phyloP scores from a whole-genome alignment of 164 flowering plant species.

The Akebia trifoliata region DNA sequence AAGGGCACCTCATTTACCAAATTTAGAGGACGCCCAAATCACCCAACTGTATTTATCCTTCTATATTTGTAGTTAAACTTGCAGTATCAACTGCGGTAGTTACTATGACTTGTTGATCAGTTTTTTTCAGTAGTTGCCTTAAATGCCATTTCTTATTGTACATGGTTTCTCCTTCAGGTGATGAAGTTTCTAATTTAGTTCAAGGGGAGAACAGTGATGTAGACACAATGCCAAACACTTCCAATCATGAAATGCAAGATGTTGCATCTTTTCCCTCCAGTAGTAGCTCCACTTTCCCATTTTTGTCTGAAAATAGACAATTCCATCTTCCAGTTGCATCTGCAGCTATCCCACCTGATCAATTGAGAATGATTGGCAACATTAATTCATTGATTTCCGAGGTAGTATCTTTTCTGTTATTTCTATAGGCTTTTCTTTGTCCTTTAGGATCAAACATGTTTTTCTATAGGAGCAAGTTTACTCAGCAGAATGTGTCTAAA shows the following conservation, averaged over 20 bases:
- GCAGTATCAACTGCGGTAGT: no score
- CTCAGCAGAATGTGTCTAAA: neutral
- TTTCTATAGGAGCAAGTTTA: neutral
- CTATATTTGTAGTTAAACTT: no score
- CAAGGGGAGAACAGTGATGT: constrained; percentile 13
- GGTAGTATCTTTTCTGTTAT: constrained; percentile 35
- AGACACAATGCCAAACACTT: constrained; percentile 18
- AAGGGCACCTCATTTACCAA: no score
- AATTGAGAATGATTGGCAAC: constrained; percentile 64
- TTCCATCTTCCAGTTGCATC: constrained; percentile 33
- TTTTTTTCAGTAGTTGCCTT: neutral
- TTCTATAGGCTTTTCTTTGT: neutral
- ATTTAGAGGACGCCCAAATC: no score
- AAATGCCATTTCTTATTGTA: neutral
- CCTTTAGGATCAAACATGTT: constrained; percentile 4
- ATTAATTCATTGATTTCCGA: constrained; percentile 75
- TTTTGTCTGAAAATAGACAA: constrained; percentile 28
- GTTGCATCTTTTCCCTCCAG: constrained; percentile 7
- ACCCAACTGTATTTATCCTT: no score
- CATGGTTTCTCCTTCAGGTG: constrained; percentile 7
- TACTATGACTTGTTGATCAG: neutral
- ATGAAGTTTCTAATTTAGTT: constrained; percentile 15
- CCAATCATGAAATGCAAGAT: constrained; percentile 10
- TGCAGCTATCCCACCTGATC: constrained; percentile 63
- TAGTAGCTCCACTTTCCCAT: constrained; percentile 11